Conservation (phyloP, 768 basidiomycete genomes). For the Lactarius pseudohatsudake region DNA sequence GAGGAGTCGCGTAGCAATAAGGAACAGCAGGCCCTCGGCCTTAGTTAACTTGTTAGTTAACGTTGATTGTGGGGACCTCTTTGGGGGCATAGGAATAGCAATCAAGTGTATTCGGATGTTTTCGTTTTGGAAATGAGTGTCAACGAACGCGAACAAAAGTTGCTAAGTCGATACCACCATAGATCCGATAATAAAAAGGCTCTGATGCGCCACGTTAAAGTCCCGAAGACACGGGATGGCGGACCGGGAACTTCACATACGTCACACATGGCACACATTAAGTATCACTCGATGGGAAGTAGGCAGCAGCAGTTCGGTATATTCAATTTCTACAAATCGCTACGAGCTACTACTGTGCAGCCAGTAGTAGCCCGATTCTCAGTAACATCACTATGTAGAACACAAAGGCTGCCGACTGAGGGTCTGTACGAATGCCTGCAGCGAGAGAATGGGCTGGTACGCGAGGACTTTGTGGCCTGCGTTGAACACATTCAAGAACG, state of each 20-base stretch:
- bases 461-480: constrained; percentile 36
- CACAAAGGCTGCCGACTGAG: constrained; percentile 13
- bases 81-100: neutral
- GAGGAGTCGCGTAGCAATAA: neutral
- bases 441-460: constrained; percentile 14
- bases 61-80: neutral
- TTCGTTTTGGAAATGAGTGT: neutral
- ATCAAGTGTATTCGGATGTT: neutral
- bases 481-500: constrained; percentile 47
- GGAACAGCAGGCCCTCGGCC: neutral
- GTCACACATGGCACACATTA: too few relatives aligned
- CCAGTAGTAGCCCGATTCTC: neutral
- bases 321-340: too few relatives aligned
- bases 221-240: too few relatives aligned
- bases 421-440: constrained; percentile 25
- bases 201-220: too few relatives aligned
- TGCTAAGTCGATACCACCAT: too few relatives aligned
- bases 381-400: constrained; percentile 10
- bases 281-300: too few relatives aligned
- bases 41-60: neutral
- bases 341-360: too few relatives aligned
- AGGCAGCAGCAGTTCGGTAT: too few relatives aligned
- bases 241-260: too few relatives aligned
- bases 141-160: neutral
- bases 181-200: too few relatives aligned